Evolutionary conservation across 2,329 filamentous ascomycete species (phyloP).

Genomic region (Stagonosporopsis vannaccii): DNA sequence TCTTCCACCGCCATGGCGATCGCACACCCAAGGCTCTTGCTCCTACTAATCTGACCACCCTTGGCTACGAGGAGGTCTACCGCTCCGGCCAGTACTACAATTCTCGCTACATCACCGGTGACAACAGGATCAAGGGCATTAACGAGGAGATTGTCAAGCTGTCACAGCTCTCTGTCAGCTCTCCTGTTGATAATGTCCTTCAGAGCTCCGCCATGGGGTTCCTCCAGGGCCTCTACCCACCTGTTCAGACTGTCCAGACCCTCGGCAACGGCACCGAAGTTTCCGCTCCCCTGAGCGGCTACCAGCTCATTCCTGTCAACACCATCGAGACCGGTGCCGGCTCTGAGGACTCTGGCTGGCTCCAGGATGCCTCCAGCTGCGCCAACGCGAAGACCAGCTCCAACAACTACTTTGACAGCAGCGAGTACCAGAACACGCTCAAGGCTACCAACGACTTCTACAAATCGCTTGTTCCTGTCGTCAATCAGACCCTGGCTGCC

Average conservation of each 20-base stretch:
- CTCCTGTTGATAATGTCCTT: constrained; percentile 78
- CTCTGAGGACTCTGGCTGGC: constrained; percentile 64
- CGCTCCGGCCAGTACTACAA: constrained; percentile 78
- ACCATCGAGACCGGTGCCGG: constrained; percentile 66
- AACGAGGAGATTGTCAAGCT: constrained; percentile 70
- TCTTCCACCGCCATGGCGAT: constrained; percentile 91
- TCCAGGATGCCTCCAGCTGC: constrained; percentile 65
- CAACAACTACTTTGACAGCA: constrained; percentile 64
- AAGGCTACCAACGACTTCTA: constrained; percentile 63
- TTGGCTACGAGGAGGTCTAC: constrained; percentile 80
- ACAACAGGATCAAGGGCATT: constrained; percentile 71
- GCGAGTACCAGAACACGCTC: constrained; percentile 58
- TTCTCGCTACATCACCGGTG: constrained; percentile 72
- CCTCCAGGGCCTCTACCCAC: constrained; percentile 86
- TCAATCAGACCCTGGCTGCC: constrained; percentile 60
- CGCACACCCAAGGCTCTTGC: constrained; percentile 78
- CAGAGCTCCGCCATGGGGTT: constrained; percentile 82
- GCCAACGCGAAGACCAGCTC: constrained; percentile 64
- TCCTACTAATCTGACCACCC: constrained; percentile 75
- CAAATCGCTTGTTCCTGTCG: constrained; percentile 57
- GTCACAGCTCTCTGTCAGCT: constrained; percentile 73
- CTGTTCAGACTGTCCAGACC: constrained; percentile 64
- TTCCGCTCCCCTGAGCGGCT: constrained; percentile 75
- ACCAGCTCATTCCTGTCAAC: constrained; percentile 82
- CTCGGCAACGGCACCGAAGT: constrained; percentile 75